phyloP scores from a whole-genome alignment of 257 asterid species.

The Capsicum rhomboideum region DNA sequence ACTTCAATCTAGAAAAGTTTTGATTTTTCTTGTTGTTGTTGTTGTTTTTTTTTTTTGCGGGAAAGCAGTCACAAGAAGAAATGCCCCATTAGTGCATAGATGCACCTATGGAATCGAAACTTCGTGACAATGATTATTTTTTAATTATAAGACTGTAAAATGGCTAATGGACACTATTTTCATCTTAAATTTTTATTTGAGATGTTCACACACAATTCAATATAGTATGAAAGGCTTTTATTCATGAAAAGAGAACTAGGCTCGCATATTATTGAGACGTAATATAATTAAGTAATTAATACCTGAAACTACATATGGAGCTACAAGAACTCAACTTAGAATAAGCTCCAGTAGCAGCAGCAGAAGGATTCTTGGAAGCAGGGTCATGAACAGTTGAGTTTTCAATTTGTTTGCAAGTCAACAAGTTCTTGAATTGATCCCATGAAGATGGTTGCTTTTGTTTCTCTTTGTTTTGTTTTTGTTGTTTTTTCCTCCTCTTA shows the following conservation, averaged over 20 bases:
- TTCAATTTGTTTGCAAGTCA: conserved; percentile 67
- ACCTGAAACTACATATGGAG: conserved; percentile 47
- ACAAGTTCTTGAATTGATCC: conserved; percentile 78
- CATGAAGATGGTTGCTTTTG: conserved; percentile 54
- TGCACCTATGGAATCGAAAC: too few species aligned
- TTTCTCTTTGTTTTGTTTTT: conserved; percentile 2
- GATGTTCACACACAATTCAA: neutral
- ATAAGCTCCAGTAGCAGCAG: neutral
- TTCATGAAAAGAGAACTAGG: neutral
- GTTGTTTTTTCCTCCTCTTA: conserved; percentile 35
- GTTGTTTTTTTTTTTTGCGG: too few species aligned
- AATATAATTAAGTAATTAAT: neutral
- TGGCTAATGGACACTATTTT: too few species aligned
- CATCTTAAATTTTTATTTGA: neutral
- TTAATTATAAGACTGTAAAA: too few species aligned
- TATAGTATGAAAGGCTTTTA: neutral
- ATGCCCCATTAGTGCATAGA: too few species aligned
- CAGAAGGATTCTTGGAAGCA: conserved; percentile 10
- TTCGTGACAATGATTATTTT: too few species aligned
- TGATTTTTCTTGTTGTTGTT: too few species aligned
- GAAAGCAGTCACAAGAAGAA: too few species aligned
- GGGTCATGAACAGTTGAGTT: conserved; percentile 64
- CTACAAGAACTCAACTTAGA: conserved; percentile 33
- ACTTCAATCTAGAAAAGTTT: too few species aligned
- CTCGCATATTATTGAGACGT: neutral